Evolutionary conservation across 768 basidiomycete species (phyloP), one percentile per base, ranked within the genome.

Genomic region (Vararia minispora): DNA sequence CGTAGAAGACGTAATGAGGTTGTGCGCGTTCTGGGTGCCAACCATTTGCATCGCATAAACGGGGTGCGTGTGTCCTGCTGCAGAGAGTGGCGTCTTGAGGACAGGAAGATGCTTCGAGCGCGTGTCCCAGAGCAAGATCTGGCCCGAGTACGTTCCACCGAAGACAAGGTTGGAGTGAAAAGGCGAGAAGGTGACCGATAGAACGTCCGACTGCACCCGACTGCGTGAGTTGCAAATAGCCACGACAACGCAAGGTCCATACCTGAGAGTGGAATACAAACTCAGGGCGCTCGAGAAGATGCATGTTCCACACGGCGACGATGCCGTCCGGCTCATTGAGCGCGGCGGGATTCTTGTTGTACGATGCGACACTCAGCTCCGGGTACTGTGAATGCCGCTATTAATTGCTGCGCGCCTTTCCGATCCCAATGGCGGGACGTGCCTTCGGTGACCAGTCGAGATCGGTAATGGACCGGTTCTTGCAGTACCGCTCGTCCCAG

Each of bases 181-280:
- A 0, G 95, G 92, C 0, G 95, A 97, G 58, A 98, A 98, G 6
- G 83, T 80, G 6, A 98, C 88, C 0, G 94, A 95, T 14, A 99
- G 76, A 25, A 98, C 91, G 53, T 99, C 95, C 33, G 95, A 97
- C 95, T 97, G 57, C 34, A 41, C 22, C 32, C n/a, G n/a, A n/a
- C n/a, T n/a, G 37, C 37, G 37, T 25, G 44, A 20, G 47, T 29
- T 48, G 48, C 25, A 43, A 46, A 39, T 29, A 26, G 35, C 7
- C 33, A 30, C 35, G 37, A 28, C 25, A 36, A 27, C 12, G 7
- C n/a, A 45, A 25, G 32, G 30, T 26, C 45, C 37, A 60, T 42
- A 95, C 94, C 67, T 95, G 95, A 2, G 95, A 91, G 56, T 99
- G 95, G 61, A 99, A 98, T 39, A 98, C 75, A 47, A 97, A 99